Evolutionary conservation across 768 basidiomycete species (phyloP), one percentile per base, ranked within the genome.

Genomic region (Tubosaeta brunneosetosa): DNA sequence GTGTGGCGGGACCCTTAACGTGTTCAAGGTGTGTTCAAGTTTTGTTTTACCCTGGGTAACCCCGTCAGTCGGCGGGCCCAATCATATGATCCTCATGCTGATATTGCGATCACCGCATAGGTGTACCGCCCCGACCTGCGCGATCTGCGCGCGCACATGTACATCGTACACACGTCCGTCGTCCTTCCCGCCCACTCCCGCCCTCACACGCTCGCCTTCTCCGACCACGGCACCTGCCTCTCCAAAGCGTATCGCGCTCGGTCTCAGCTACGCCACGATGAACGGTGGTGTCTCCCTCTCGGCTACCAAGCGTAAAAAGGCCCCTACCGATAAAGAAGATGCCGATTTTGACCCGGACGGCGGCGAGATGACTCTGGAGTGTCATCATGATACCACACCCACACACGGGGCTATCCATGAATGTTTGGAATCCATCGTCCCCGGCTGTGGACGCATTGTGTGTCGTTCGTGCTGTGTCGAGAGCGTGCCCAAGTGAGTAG

Each of bases 61-160:
- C 17, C 19, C 25, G 25, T 25, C 25, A 25, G 22, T 14, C 22
- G 22, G 22, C 19, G 25, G 25, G 25, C 40, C 11, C 40, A 4
- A 41, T 16, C 22, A 41, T 9, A 41, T 41, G 40, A 25, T 22
- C 22, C 22, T 22, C 26, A 2, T 37, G 31, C 64, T 64, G 40
- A 64, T 34, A 29, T 37, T 29, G 9, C 33, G 17, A 22, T 22
- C 22, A 22, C 22, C 34, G 9, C 8, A n/a, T 32, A 74, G 73
- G 44, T 74, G 73, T 47, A 47, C 64, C 16, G 61, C 67, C 11
- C 57, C 66, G 40, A 71, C 64, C 16, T 74, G 73, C 47, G 57
- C 62, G 4, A 64, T 74, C 40, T 74, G 73, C 45, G 58, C 73
- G 14, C 64, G 73, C 12, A 74, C 65, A 26, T 74, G 73, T 44